A percentile compares a stretch with the other conserved stretches of the same genome.
phyloP scores from a whole-genome alignment of 495 filamentous ascomycete genomes.

The Penicillium crystallinum region DNA sequence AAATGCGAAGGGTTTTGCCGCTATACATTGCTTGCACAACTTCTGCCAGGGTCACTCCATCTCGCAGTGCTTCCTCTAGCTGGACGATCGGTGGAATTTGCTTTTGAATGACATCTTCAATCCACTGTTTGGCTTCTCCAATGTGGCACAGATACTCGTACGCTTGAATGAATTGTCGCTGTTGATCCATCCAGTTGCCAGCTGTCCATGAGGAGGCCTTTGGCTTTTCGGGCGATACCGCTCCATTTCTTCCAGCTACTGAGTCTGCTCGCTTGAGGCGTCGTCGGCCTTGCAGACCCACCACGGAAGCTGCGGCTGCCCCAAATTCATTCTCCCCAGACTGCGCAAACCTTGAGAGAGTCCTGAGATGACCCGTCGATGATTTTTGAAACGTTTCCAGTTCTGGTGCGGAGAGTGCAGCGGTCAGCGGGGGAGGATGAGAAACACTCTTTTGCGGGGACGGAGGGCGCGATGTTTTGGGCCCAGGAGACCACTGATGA shows the following conservation, averaged over 20 bases:
- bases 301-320: slow-evolving; percentile 72
- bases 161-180: slow-evolving; percentile 91
- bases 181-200: slow-evolving; percentile 97
- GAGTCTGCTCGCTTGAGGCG: slow-evolving; percentile 73
- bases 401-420: slow-evolving; percentile 60
- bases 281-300: slow-evolving; percentile 76
- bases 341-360: slow-evolving; percentile 79
- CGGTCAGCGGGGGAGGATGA: slow-evolving; percentile 37
- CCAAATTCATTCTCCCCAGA: slow-evolving; percentile 64
- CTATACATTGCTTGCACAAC: slow-evolving; percentile 89
- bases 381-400: slow-evolving; percentile 75
- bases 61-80: slow-evolving; percentile 84
- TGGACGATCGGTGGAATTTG: slow-evolving; percentile 93
- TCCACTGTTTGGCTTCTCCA: slow-evolving; percentile 99
- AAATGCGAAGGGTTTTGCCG: slow-evolving; percentile 69
- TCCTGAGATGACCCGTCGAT: slow-evolving; percentile 81
- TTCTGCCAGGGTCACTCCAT: slow-evolving; percentile 94
- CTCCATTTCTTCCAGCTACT: slow-evolving; percentile 39
- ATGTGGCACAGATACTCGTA: slow-evolving; percentile 99
- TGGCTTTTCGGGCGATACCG: slow-evolving; percentile 43
- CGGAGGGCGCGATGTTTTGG: slow-evolving; percentile 29
- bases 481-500: slow-evolving; percentile 23
- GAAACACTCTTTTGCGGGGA: slow-evolving; percentile 41
- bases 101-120: slow-evolving; percentile 87
- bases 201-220: slow-evolving; percentile 67